phyloP scores from a whole-genome alignment of 495 filamentous ascomycete genomes.

The Hypoxylon subgilvum region DNA sequence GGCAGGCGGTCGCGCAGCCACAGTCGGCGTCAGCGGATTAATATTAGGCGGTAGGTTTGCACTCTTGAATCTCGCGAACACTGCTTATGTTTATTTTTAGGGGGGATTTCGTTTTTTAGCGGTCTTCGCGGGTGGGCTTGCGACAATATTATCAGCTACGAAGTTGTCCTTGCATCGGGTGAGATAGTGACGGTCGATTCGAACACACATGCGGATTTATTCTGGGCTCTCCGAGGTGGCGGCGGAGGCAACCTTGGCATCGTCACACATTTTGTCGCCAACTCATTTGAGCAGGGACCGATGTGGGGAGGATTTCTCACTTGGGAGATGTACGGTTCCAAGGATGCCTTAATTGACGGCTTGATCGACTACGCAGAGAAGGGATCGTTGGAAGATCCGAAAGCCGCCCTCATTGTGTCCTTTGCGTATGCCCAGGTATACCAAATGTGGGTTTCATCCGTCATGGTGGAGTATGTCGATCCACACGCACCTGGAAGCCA shows the following conservation, averaged over 20 bases:
- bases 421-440: conserved; percentile 19
- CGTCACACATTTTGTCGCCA: conserved; percentile 43
- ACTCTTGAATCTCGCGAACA: not conserved
- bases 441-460: conserved; percentile 17
- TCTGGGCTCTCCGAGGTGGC: conserved; percentile 55
- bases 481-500: conserved; percentile 43
- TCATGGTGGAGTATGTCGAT: conserved; percentile 45
- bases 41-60: conserved; percentile 51
- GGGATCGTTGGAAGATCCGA: conserved; percentile 13
- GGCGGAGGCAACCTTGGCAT: conserved; percentile 57
- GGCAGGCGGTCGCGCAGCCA: conserved; percentile 57
- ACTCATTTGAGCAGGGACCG: conserved; percentile 15
- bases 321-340: conserved; percentile 25
- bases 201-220: conserved; percentile 52
- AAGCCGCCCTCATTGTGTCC: conserved; percentile 21
- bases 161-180: conserved; percentile 52
- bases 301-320: conserved; percentile 25
- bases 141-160: conserved; percentile 56
- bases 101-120: conserved; percentile 55
- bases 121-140: conserved; percentile 53
- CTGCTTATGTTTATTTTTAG: conserved; percentile 3
- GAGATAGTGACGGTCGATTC: conserved; percentile 49
- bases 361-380: conserved; percentile 14
- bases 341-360: conserved; percentile 1
- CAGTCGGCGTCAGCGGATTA: conserved; percentile 64